These are phyloP conservation scores for Yarrowia deformans DNA, from an alignment of 805 yeast genomes.

Conservation along the genomic window DNA sequence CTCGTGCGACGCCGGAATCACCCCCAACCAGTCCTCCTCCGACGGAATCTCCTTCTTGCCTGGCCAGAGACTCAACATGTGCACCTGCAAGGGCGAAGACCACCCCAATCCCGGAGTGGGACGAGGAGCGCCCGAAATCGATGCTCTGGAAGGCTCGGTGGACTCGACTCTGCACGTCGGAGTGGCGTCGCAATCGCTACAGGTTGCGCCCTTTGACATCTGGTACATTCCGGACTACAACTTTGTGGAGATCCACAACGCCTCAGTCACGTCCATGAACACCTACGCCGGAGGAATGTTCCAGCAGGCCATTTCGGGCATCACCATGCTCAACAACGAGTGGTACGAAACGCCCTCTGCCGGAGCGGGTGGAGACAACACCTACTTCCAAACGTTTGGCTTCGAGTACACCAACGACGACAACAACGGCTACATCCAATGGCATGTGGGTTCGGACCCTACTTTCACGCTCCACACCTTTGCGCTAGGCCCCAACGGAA, in stretches of 20 bases:
- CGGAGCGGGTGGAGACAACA: conserved; percentile 40
- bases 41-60: conserved; percentile 89
- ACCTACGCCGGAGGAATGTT: conserved; percentile 90
- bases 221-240: conserved; percentile 94
- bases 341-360: conserved; percentile 73
- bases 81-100: conserved; percentile 82
- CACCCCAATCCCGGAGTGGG: conserved; percentile 91
- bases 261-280: conserved; percentile 77
- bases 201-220: conserved; percentile 91
- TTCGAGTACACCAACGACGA: conserved; percentile 79
- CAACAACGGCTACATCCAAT: conserved; percentile 75
- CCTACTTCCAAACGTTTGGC: conserved; percentile 74
- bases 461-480: conserved; percentile 75
- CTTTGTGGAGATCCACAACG: conserved; percentile 75
- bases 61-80: conserved; percentile 78
- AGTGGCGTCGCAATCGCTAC: conserved; percentile 89
- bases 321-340: conserved; percentile 73
- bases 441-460: conserved; percentile 85
- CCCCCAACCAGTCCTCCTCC: conserved; percentile 90
- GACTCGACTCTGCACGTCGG: conserved; percentile 55
- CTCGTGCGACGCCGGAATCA: conserved; percentile 90
- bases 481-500: conserved; percentile 90
- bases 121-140: conserved; percentile 96
- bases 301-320: conserved; percentile 91
- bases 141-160: conserved; percentile 84